phyloP scores from a whole-genome alignment of 2,329 filamentous ascomycete species.

The Paracamarosporium sp. region DNA sequence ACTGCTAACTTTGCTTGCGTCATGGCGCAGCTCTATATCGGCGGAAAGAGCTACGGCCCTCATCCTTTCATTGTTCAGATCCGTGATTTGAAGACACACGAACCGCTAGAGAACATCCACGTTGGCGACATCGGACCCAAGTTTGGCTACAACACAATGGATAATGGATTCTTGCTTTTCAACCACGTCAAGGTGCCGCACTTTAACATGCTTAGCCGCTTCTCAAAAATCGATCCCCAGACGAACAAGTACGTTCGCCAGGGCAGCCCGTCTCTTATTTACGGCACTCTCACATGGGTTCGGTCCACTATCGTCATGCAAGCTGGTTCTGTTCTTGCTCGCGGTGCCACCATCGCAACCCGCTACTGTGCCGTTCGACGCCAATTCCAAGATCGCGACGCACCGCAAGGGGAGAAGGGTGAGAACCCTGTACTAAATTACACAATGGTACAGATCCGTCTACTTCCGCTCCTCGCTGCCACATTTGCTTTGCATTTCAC shows the following conservation, averaged over 20 bases:
- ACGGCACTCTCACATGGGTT: slow-evolving; percentile 79
- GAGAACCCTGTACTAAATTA: slow-evolving; percentile 83
- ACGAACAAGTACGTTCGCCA: slow-evolving; percentile 73
- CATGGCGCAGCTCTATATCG: slow-evolving; percentile 76
- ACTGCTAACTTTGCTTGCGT: slow-evolving; percentile 80
- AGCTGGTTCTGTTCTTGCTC: slow-evolving; percentile 73
- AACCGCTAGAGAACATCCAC: slow-evolving; percentile 62
- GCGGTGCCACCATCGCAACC: slow-evolving; percentile 79
- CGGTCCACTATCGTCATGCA: slow-evolving; percentile 77
- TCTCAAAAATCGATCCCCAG: slow-evolving; percentile 71
- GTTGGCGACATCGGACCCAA: slow-evolving; percentile 84
- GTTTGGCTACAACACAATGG: slow-evolving; percentile 54
- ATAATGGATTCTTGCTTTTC: slow-evolving; percentile 80
- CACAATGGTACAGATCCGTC: slow-evolving; percentile 78
- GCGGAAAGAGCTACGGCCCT: slow-evolving; percentile 73
- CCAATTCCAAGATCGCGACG: slow-evolving; percentile 80
- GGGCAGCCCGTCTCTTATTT: slow-evolving; percentile 71
- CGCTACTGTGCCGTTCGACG: slow-evolving; percentile 75
- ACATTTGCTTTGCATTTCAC: slow-evolving; percentile 83
- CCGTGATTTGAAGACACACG: slow-evolving; percentile 58
- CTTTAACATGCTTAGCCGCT: slow-evolving; percentile 74
- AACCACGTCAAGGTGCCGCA: slow-evolving; percentile 80
- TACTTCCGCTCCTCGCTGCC: slow-evolving; percentile 74
- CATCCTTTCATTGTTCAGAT: slow-evolving; percentile 82
- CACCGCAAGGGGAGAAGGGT: slow-evolving; percentile 60